Conservation (phyloP, 768 basidiomycete species). For the Lactarius pseudohatsudake region DNA sequence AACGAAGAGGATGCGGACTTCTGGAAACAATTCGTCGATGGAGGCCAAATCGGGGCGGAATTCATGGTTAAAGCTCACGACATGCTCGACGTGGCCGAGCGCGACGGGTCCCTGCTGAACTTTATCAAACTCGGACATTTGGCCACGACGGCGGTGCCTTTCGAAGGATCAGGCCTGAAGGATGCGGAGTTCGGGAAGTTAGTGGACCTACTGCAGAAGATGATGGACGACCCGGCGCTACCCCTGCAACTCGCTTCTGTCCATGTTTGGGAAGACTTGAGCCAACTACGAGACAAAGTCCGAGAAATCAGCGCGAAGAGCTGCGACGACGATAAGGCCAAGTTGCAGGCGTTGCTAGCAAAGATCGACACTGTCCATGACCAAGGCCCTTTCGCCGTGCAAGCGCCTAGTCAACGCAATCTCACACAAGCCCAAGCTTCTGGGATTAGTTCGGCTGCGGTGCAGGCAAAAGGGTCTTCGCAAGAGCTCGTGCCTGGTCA, state of each 20-base stretch:
- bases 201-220: constrained; percentile 1
- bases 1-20: neutral
- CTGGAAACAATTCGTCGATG: constrained; percentile 5
- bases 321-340: neutral
- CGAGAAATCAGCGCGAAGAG: neutral
- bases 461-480: neutral
- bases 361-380: neutral
- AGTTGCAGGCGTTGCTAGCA: neutral
- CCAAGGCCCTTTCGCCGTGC: neutral
- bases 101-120: constrained; percentile 18
- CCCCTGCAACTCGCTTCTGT: neutral
- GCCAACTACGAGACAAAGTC: constrained; percentile 1
- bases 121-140: constrained; percentile 13
- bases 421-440: too few relatives aligned
- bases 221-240: neutral
- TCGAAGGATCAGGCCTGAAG: constrained; percentile 2
- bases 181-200: neutral
- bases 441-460: neutral
- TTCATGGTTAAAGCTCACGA: constrained; percentile 7
- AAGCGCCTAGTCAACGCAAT: too few relatives aligned
- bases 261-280: constrained; percentile 8
- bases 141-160: neutral
- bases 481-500: neutral
- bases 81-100: neutral
- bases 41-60: constrained; percentile 5